Conservation (phyloP, 805 yeast genomes). For the Starmerella powellii region DNA sequence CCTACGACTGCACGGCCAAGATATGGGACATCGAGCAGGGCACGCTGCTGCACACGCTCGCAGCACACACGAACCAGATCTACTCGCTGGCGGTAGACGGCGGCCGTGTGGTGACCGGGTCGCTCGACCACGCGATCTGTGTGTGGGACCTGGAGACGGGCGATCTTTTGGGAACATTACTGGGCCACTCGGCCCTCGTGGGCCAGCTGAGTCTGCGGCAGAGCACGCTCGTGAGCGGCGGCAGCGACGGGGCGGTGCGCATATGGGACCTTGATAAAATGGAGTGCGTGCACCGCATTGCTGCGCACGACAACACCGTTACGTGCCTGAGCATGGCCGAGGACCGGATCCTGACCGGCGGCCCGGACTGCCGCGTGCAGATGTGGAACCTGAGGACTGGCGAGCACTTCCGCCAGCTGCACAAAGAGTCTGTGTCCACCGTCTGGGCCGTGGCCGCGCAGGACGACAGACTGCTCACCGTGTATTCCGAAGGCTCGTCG, state of each 20-base stretch:
- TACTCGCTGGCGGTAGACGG: constrained; percentile 85
- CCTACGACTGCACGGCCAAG: constrained; percentile 80
- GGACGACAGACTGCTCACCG: constrained; percentile 32
- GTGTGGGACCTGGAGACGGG: constrained; percentile 93
- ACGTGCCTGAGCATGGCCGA: constrained; percentile 33
- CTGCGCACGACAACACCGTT: constrained; percentile 36
- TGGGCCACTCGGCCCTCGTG: constrained; percentile 85
- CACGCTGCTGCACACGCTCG: constrained; percentile 73
- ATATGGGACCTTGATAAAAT: constrained; percentile 74
- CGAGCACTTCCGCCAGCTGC: constrained; percentile 30
- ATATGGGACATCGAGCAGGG: constrained; percentile 91
- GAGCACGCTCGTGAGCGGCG: constrained; percentile 69
- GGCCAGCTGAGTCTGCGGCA: constrained; percentile 70
- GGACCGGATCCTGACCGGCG: constrained; percentile 33
- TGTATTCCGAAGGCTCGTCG: constrained; percentile 21
- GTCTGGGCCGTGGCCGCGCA: constrained; percentile 35
- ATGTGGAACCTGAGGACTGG: constrained; percentile 34
- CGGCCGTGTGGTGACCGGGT: constrained; percentile 76
- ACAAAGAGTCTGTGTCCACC: constrained; percentile 26
- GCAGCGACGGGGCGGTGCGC: constrained; percentile 70
- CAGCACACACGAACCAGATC: constrained; percentile 83
- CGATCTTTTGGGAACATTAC: constrained; percentile 57
- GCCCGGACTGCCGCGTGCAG: constrained; percentile 34
- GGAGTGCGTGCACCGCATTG: constrained; percentile 54
- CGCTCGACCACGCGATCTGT: constrained; percentile 85